phyloP scores from a whole-genome alignment of 208 protist genomes.

The Trypanosomatidae sp. region DNA sequence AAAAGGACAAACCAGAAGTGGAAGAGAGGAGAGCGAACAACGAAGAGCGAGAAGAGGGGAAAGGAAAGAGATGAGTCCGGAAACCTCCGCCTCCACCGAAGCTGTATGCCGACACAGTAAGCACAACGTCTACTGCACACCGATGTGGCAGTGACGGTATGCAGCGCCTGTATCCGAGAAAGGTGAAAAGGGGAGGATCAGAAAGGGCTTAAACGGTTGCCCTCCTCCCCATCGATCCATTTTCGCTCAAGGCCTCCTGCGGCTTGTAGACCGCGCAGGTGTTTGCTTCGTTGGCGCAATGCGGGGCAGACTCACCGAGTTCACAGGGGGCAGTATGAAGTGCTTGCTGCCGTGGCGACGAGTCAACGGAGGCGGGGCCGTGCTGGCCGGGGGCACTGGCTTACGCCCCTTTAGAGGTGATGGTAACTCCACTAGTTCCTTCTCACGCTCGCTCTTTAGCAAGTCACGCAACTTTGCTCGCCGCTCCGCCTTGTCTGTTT shows the following conservation, averaged over 20 bases:
- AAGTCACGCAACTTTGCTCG: constrained; percentile 86
- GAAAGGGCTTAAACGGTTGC: background rate
- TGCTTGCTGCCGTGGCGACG: constrained; percentile 3
- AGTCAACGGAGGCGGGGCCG: constrained; percentile 1
- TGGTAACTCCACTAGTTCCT: constrained; percentile 52
- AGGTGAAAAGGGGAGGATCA: background rate
- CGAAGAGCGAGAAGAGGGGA: background rate
- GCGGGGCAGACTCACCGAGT: constrained; percentile 5
- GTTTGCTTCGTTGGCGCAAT: constrained; percentile 1
- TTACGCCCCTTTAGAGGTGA: constrained; percentile 20
- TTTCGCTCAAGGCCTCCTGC: constrained; percentile 1
- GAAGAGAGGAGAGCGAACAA: background rate
- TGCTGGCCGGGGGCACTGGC: background rate
- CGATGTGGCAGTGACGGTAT: background rate
- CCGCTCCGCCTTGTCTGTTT: constrained; percentile 86
- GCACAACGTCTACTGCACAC: background rate
- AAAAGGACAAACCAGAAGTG: background rate
- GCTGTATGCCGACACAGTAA: background rate
- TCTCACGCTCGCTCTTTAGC: constrained; percentile 81
- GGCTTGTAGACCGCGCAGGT: background rate
- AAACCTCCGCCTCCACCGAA: background rate
- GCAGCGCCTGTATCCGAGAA: background rate
- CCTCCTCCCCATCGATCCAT: background rate
- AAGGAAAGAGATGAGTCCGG: background rate
- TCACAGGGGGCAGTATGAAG: background rate